Evolutionary conservation across 345 rosid genomes (phyloP).

Genomic region (Eucalyptus cloeziana): DNA sequence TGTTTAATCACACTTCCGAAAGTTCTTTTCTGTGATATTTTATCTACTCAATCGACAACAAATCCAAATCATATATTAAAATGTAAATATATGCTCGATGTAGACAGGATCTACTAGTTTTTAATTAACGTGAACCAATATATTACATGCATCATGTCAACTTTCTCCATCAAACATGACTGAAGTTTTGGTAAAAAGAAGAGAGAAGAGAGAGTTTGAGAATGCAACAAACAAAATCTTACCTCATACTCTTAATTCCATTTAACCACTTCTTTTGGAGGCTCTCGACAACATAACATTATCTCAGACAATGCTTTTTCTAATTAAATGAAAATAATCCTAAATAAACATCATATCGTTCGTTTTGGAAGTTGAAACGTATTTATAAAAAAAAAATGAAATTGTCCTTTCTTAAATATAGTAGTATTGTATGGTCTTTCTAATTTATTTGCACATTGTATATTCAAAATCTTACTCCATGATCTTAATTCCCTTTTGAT

Average conservation of each 20-base stretch:
- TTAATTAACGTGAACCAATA: not conserved
- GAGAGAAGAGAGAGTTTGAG: not conserved
- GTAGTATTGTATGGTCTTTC: not conserved
- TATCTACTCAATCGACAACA: not conserved
- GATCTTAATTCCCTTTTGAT: not conserved
- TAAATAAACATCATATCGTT: not conserved
- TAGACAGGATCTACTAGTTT: not conserved
- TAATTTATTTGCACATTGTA: not conserved
- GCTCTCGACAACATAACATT: not conserved
- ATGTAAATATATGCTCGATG: not conserved
- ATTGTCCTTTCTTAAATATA: not conserved
- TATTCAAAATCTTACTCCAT: not conserved
- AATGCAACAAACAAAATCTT: not conserved
- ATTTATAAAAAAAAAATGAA: not conserved
- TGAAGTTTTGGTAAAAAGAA: not conserved
- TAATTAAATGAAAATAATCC: not conserved
- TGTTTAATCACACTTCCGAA: not conserved
- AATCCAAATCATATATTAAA: not conserved
- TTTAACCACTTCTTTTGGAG: not conserved
- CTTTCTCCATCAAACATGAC: not conserved
- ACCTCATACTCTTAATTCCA: not conserved
- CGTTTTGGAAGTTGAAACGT: not conserved
- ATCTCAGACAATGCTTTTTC: not conserved
- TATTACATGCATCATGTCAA: not conserved
- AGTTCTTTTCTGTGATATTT: not conserved